Conservation (phyloP, 2,329 filamentous ascomycete genomes). For the Pyricularia sp. region DNA sequence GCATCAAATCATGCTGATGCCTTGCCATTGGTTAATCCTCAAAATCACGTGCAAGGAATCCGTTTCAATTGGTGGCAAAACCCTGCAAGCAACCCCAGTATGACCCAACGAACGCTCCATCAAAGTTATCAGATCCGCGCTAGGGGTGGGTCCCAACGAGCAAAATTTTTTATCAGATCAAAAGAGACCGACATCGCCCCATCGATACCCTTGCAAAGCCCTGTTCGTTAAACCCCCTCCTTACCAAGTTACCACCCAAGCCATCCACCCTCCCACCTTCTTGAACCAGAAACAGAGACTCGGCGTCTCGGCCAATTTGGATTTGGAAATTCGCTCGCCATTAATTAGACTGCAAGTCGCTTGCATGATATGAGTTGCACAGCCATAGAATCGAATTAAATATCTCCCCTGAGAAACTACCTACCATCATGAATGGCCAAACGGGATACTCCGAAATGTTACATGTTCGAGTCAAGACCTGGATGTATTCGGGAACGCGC, state of each 20-base stretch:
- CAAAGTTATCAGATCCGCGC: conserved; percentile 2
- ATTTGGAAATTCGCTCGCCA: background rate
- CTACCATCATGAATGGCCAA: background rate
- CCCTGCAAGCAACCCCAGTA: background rate
- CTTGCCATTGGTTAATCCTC: background rate
- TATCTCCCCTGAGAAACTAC: background rate
- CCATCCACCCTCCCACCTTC: background rate
- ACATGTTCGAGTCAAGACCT: background rate
- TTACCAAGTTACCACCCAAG: background rate
- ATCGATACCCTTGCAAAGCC: background rate
- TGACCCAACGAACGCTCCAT: background rate
- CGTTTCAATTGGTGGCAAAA: background rate
- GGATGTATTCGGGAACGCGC: background rate
- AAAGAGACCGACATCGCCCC: background rate
- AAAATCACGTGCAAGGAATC: background rate
- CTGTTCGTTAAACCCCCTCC: background rate
- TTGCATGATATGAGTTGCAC: background rate
- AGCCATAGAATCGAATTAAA: background rate
- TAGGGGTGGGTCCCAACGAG: background rate
- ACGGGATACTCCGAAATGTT: background rate
- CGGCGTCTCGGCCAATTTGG: background rate
- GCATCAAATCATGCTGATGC: background rate
- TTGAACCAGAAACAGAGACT: background rate
- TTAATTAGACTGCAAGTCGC: background rate
- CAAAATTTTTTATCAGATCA: conserved; percentile 1